Evolutionary conservation across 2,329 filamentous ascomycete genomes (phyloP).

Genomic region (Aspergillus sp.): DNA sequence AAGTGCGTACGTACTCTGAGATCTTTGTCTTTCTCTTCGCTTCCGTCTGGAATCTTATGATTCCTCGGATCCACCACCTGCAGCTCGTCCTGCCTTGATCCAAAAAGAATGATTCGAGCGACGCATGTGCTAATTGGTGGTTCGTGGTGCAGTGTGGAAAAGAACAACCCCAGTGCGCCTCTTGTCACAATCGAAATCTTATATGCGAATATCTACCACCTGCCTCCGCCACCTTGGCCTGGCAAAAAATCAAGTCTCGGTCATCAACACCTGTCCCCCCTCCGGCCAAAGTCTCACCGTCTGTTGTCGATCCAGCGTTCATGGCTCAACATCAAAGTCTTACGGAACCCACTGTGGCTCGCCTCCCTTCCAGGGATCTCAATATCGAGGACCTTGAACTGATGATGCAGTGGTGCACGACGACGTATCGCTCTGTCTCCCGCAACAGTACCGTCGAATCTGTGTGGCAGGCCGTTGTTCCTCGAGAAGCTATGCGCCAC

Average conservation of each 20-base stretch:
- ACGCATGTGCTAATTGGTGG: slow-evolving; percentile 18
- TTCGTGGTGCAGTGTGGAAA: slow-evolving; percentile 20
- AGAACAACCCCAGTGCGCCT: slow-evolving; percentile 24
- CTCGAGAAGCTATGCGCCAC: slow-evolving; percentile 35
- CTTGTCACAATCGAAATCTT: slow-evolving; percentile 21
- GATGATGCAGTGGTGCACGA: slow-evolving; percentile 42
- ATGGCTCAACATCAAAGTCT: slow-evolving; percentile 16
- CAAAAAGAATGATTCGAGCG: slow-evolving; percentile 1
- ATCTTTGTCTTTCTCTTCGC: background rate
- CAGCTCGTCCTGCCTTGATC: background rate
- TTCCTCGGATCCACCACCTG: slow-evolving; percentile 2
- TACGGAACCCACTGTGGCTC: slow-evolving; percentile 12
- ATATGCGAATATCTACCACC: slow-evolving; percentile 21
- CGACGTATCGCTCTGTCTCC: slow-evolving; percentile 38
- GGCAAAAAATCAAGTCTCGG: slow-evolving; percentile 20
- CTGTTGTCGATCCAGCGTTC: slow-evolving; percentile 12
- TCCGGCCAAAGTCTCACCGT: slow-evolving; percentile 16
- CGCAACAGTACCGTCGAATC: slow-evolving; percentile 28
- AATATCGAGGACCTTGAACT: slow-evolving; percentile 39
- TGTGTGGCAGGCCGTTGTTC: slow-evolving; percentile 39
- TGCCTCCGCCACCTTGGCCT: slow-evolving; percentile 18
- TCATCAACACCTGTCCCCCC: slow-evolving; percentile 17
- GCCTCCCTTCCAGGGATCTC: slow-evolving; percentile 16
- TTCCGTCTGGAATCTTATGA: background rate
- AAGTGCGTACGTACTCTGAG: background rate